Conservation (phyloP, 169 alveolate genomes). For the Blepharisma undulans region DNA sequence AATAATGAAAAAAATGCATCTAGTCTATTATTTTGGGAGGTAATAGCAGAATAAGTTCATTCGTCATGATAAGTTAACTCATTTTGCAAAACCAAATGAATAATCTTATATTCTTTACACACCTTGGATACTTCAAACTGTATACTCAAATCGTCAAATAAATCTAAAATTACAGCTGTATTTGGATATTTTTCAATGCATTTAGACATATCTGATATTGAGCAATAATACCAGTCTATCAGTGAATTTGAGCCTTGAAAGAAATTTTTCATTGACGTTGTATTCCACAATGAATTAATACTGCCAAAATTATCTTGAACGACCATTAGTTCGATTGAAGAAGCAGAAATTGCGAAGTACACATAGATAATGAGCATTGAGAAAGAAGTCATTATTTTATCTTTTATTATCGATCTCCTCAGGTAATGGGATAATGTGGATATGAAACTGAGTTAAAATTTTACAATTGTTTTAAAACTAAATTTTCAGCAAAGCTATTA, state of each 20-base stretch:
- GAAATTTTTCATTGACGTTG: not conserved
- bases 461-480: too few species aligned
- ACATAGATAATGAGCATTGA: not conserved
- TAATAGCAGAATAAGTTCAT: not conserved
- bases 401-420: not conserved
- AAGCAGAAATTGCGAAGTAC: not conserved
- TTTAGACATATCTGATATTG: not conserved
- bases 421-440: not conserved
- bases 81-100: not conserved
- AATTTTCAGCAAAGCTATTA: not conserved
- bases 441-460: not conserved
- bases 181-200: not conserved
- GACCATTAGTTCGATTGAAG: not conserved
- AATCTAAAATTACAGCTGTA: not conserved
- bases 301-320: not conserved
- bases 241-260: not conserved
- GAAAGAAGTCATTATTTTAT: not conserved
- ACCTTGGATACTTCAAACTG: not conserved
- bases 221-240: not conserved
- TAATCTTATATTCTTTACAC: not conserved
- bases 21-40: not conserved
- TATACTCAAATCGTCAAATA: not conserved
- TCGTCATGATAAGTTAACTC: not conserved
- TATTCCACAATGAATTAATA: not conserved
- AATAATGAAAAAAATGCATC: not conserved